Evolutionary conservation across 1,284 basidiomycete species (phyloP).

Genomic region (Athelia psychrophila): DNA sequence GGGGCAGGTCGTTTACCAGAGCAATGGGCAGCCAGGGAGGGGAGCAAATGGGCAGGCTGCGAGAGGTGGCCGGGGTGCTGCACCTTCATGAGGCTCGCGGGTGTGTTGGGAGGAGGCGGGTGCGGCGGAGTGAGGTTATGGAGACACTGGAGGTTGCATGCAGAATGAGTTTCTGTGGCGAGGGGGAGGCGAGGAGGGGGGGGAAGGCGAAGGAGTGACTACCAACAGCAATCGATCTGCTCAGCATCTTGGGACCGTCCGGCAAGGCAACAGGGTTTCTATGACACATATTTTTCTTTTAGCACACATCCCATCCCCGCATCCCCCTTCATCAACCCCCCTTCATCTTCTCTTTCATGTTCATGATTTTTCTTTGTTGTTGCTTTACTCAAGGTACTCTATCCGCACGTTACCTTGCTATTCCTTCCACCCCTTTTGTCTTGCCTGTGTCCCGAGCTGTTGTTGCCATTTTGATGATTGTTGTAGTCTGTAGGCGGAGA

Average conservation of each 20-base stretch:
- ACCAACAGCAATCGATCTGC: not conserved
- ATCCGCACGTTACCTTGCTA: not conserved
- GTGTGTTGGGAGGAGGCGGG: not conserved
- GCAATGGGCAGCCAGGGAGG: constrained; percentile 11
- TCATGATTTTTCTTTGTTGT: not conserved
- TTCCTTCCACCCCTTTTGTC: not conserved
- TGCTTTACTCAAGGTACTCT: not conserved
- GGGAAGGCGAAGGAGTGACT: not conserved
- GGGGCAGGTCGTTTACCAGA: constrained; percentile 18
- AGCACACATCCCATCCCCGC: not conserved
- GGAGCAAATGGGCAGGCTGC: not conserved
- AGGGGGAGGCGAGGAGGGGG: not conserved
- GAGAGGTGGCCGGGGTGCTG: not conserved
- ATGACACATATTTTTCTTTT: not conserved
- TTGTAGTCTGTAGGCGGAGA: not conserved
- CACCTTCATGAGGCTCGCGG: not conserved
- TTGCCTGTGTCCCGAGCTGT: not conserved
- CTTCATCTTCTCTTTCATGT: not conserved
- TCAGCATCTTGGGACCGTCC: not conserved
- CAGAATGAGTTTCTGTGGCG: not conserved
- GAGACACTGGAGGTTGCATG: not conserved
- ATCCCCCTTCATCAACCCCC: not conserved
- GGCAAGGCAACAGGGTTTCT: not conserved
- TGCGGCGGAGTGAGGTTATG: not conserved
- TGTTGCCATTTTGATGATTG: not conserved